Base-by-base conservation (phyloP, 306 rosid species). In the Inga leiocalycina region DNA sequence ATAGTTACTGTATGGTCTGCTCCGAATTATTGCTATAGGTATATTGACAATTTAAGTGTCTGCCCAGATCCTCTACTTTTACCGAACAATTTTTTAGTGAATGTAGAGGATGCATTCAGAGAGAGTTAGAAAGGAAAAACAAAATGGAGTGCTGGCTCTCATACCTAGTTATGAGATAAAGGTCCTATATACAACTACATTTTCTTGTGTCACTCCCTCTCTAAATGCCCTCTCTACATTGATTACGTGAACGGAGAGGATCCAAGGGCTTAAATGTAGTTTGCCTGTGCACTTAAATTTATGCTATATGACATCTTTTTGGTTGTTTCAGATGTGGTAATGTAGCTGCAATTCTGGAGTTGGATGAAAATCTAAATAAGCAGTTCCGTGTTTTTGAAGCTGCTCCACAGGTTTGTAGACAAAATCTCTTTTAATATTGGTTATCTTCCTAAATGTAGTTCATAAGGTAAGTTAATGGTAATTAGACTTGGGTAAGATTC, bases 1-100 rank as follows among this genome's bases (percentile, higher is more conserved):
- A 97, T 97, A 84, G 98, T 97, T 64, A 97, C 99, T 46, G 99
- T 97, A 19, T 97, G 99, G 99, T 97, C 99, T 44, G 99, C 99
- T 80, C 99, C 98, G 62, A 97, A 97, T 91, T 97, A 97, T 86
- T 97, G 99, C 83, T 94, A 97, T 90, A 97, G 99, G 99, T 94
- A 83, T 11, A 4, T 59, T 77, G 35, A 30, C 78, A 68, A 79
- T 73, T 79, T 54, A 49, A 77, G 80, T 71, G 57, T 51, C 75
- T 74, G 67, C 32, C 6, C 32, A 22, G 65, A 57, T 22, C 24
- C 27, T 57, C 65, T 9, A n/a, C 65, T 0, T 22, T n/a, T n/a
- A 57, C 65, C 4, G 22, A 22, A 56, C 62, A 57, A 6, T 20
- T 57, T 20, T 57, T 19, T 20, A 3, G 24, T 57, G 30, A n/a